Base-by-base conservation (phyloP, 2,329 filamentous ascomycete genomes). In the Epicoccum nigrum region DNA sequence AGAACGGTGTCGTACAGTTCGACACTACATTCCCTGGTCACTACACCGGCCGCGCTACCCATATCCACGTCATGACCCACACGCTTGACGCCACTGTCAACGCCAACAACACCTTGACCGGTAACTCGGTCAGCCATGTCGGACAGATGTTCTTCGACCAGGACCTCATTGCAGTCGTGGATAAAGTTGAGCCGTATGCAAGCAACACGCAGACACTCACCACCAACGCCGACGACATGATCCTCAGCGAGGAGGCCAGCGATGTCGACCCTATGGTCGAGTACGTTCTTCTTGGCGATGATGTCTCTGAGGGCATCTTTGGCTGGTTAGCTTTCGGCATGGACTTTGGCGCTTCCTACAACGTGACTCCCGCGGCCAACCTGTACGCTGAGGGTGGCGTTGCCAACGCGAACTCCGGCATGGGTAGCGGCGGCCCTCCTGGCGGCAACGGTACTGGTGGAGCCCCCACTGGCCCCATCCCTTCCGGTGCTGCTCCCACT, bases 71-170 rank as follows among this genome's bases (percentile, higher is more conserved):
- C 45, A 54, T 71, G 58, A 61, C 72, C 8, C 71, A 74, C 45
- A 52, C 55, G 11, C 57, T 69, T 47, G 65, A 70, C 50, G 63
- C 59, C 13, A 71, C 68, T 45, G 48, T 76, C 4, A 71, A 76
- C 33, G 54, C 72, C 38, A 83, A 80, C 63, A 80, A 79, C 43
- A 81, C 81, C 40, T 74, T 82, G 54, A 68, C 72, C 21, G 80
- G 76, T 54, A 74, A 76, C 6, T 72, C 69, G 37, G 76, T 82
- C 46, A 78, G 80, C 20, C 84, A 88, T 72, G 78, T 87, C 35
- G 85, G 85, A 15, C 85, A 88, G 66, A 61, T 85, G 38, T 88
- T 85, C 78, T 87, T 84, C 55, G 84, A 88, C 68, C 81, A 86
- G 67, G 74, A 77, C 52, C 79, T 88, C 3, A 79, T 83, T 61